These are phyloP conservation scores for Fraxinus paxiana DNA, from an alignment of 305 asterid species.

Conservation along the genomic window DNA sequence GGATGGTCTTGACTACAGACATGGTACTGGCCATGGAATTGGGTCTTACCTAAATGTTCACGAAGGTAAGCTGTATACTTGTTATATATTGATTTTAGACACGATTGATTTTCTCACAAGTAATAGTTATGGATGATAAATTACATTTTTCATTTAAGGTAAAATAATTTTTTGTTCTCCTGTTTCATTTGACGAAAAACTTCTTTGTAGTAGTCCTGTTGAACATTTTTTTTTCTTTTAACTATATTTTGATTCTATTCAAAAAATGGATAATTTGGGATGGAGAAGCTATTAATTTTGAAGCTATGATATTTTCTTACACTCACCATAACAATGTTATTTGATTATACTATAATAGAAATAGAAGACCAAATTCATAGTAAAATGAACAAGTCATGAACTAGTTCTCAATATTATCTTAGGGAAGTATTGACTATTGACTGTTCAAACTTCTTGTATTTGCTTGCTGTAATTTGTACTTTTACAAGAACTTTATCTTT, in stretches of 20 bases:
- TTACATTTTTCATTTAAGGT: neutral
- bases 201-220: neutral
- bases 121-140: neutral
- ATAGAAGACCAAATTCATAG: neutral
- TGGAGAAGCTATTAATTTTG: neutral
- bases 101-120: neutral
- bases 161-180: neutral
- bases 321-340: neutral
- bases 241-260: neutral
- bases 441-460: neutral
- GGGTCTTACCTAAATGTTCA: constrained; percentile 94
- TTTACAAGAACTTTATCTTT: neutral
- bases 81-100: neutral
- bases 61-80: constrained; percentile 54
- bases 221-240: neutral
- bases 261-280: neutral
- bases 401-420: neutral
- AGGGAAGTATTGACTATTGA: neutral
- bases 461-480: neutral
- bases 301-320: neutral
- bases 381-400: neutral
- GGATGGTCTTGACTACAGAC: constrained; percentile 94
- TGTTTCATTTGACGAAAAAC: neutral
- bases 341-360: neutral
- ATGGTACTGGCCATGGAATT: constrained; percentile 98